Conservation (phyloP, 768 basidiomycete genomes). For the Macrolepiota fuliginosa region DNA sequence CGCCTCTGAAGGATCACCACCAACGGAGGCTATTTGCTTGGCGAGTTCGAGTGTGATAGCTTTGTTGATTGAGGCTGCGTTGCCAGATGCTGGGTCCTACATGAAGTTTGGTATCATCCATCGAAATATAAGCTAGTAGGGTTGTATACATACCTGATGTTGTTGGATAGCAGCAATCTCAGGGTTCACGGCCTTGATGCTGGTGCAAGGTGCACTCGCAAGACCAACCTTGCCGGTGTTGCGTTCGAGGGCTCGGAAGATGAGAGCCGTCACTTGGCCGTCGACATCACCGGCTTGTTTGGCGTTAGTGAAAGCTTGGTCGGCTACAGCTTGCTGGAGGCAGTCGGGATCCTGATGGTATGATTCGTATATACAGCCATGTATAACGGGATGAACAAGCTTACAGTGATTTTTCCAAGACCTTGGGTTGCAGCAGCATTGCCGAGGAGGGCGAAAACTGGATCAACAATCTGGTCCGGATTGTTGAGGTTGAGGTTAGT, state of each 20-base stretch:
- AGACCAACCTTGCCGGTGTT: conserved; percentile 58
- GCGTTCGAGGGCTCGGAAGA: conserved; percentile 64
- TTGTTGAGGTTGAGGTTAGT: conserved; percentile 51
- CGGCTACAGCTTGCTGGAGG: conserved; percentile 63
- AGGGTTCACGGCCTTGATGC: conserved; percentile 54
- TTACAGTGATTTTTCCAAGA: conserved; percentile 50
- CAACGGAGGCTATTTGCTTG: conserved; percentile 62
- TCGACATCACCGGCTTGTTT: conserved; percentile 57
- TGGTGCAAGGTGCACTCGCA: conserved; percentile 46
- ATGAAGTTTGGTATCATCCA: background rate
- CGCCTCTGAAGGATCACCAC: conserved; percentile 57
- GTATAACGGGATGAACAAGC: conserved; percentile 13
- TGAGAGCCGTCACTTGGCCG: conserved; percentile 56
- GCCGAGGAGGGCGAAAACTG: conserved; percentile 63
- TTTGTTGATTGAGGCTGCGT: conserved; percentile 61
- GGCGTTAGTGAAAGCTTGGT: conserved; percentile 72
- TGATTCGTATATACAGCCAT: background rate
- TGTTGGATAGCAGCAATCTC: conserved; percentile 65
- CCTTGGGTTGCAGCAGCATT: conserved; percentile 60
- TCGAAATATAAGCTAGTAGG: background rate
- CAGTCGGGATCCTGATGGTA: conserved; percentile 50
- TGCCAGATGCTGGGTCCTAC: conserved; percentile 58
- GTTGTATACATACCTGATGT: conserved; percentile 41
- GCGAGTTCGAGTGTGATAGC: conserved; percentile 60
- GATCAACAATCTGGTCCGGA: conserved; percentile 55